Evolutionary conservation across 2,329 filamentous ascomycete species (phyloP).

Genomic region (Claviceps spartinae): DNA sequence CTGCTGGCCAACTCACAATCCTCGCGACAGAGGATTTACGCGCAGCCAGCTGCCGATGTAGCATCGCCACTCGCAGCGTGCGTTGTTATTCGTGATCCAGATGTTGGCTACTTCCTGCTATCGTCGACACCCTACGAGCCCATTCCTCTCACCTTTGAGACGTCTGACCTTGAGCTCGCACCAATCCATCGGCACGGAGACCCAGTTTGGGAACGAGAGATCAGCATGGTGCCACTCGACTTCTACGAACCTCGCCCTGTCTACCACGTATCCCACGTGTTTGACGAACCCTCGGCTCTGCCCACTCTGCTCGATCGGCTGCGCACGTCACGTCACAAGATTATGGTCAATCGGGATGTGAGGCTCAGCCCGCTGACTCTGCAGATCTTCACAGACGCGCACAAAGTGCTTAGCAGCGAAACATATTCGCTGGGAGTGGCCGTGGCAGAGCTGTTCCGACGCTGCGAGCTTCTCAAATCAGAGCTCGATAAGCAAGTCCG

Average conservation of each 20-base stretch:
- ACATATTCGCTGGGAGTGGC: slow-evolving; percentile 55
- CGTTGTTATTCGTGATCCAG: slow-evolving; percentile 42
- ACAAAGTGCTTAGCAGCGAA: slow-evolving; percentile 57
- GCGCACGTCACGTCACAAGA: slow-evolving; percentile 46
- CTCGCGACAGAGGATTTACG: slow-evolving; percentile 44
- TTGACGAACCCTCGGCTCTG: slow-evolving; percentile 44
- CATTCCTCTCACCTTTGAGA: slow-evolving; percentile 45
- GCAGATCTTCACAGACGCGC: slow-evolving; percentile 57
- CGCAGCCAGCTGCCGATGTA: slow-evolving; percentile 33
- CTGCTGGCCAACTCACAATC: slow-evolving; percentile 45
- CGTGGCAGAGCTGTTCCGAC: slow-evolving; percentile 59
- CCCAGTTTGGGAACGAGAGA: slow-evolving; percentile 27
- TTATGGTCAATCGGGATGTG: slow-evolving; percentile 52
- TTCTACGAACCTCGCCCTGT: slow-evolving; percentile 51
- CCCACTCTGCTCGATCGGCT: slow-evolving; percentile 41
- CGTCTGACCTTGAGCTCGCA: slow-evolving; percentile 37
- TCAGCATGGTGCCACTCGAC: slow-evolving; percentile 31
- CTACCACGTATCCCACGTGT: slow-evolving; percentile 48
- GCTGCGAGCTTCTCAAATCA: slow-evolving; percentile 52
- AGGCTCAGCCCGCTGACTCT: slow-evolving; percentile 58
- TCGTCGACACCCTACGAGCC: slow-evolving; percentile 46
- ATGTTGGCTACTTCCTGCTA: slow-evolving; percentile 50
- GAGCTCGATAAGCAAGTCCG: slow-evolving; percentile 56
- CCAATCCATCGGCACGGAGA: slow-evolving; percentile 28
- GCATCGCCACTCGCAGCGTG: slow-evolving; percentile 38